phyloP scores from a whole-genome alignment of 257 asterid species.

The Lycium ferocissimum region DNA sequence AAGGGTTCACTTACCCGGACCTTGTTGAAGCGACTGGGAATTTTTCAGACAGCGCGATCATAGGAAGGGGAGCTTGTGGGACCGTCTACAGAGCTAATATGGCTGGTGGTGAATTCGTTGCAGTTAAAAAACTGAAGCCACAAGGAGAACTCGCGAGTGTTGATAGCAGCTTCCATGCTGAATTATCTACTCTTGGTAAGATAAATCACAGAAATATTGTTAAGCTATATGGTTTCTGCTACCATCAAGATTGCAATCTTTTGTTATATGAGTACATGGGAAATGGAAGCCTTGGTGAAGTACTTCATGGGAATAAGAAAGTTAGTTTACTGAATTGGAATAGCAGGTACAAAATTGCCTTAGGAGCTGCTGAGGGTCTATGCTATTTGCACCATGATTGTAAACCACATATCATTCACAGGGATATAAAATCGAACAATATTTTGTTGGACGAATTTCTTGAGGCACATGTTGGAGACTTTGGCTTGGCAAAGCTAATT shows the following conservation, averaged over 20 bases:
- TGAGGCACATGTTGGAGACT: slow-evolving; percentile 90
- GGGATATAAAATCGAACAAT: slow-evolving; percentile 88
- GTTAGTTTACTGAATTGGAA: slow-evolving; percentile 65
- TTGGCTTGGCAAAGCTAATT: slow-evolving; percentile 85
- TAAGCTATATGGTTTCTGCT: slow-evolving; percentile 72
- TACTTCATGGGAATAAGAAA: slow-evolving; percentile 57
- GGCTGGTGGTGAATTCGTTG: slow-evolving; percentile 68
- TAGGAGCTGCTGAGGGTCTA: slow-evolving; percentile 88
- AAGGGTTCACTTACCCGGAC: slow-evolving; percentile 77
- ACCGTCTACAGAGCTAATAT: slow-evolving; percentile 78
- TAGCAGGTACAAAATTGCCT: slow-evolving; percentile 69
- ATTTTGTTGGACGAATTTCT: slow-evolving; percentile 74
- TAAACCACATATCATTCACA: slow-evolving; percentile 83
- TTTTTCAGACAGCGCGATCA: slow-evolving; percentile 61
- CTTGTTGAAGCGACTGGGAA: slow-evolving; percentile 75
- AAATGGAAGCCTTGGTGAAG: slow-evolving; percentile 86
- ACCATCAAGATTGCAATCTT: slow-evolving; percentile 77
- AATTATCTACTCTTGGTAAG: slow-evolving; percentile 79
- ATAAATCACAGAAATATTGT: slow-evolving; percentile 86
- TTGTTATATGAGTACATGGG: slow-evolving; percentile 80
- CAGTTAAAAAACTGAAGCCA: slow-evolving; percentile 73
- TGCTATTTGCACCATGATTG: slow-evolving; percentile 84
- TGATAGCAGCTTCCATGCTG: slow-evolving; percentile 86
- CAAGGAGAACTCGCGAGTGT: slow-evolving; percentile 62
- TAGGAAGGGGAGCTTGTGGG: slow-evolving; percentile 91